These are phyloP conservation scores for Suillus bovinus DNA, from an alignment of 768 basidiomycete species.

Conservation along the genomic window DNA sequence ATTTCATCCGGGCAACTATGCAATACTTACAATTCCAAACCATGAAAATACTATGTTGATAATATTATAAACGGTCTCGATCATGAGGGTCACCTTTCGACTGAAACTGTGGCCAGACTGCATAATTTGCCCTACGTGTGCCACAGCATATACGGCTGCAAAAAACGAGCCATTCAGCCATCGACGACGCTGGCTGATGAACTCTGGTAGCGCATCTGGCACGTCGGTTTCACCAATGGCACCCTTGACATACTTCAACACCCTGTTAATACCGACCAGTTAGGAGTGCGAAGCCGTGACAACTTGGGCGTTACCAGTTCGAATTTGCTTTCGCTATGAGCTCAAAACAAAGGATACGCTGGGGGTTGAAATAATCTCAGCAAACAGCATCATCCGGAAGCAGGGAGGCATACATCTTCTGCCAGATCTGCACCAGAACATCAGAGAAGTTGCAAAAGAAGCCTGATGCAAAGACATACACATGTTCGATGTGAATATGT, in stretches of 20 bases:
- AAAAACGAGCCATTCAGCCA: slow-evolving; percentile 96
- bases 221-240: slow-evolving; percentile 94
- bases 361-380: slow-evolving; percentile 23
- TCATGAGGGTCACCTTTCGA: slow-evolving; percentile 71
- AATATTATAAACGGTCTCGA: slow-evolving; percentile 86
- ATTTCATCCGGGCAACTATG: not conserved
- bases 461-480: slow-evolving; percentile 48
- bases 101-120: slow-evolving; percentile 61
- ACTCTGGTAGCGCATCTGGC: slow-evolving; percentile 89
- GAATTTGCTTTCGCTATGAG: slow-evolving; percentile 75
- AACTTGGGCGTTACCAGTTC: slow-evolving; percentile 58
- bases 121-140: slow-evolving; percentile 52
- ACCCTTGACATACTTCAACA: slow-evolving; percentile 94
- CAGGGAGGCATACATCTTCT: slow-evolving; percentile 64
- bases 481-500: slow-evolving; percentile 97
- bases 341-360: slow-evolving; percentile 86
- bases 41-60: slow-evolving; percentile 89
- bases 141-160: slow-evolving; percentile 90
- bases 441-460: slow-evolving; percentile 11
- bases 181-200: slow-evolving; percentile 87
- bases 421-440: slow-evolving; percentile 64
- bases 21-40: slow-evolving; percentile 78
- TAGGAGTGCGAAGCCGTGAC: not conserved
- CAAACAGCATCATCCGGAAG: not conserved
- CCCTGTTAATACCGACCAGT: slow-evolving; percentile 50